Conservation (phyloP, 2,329 filamentous ascomycete species). For the Sclerotinia nivalis region DNA sequence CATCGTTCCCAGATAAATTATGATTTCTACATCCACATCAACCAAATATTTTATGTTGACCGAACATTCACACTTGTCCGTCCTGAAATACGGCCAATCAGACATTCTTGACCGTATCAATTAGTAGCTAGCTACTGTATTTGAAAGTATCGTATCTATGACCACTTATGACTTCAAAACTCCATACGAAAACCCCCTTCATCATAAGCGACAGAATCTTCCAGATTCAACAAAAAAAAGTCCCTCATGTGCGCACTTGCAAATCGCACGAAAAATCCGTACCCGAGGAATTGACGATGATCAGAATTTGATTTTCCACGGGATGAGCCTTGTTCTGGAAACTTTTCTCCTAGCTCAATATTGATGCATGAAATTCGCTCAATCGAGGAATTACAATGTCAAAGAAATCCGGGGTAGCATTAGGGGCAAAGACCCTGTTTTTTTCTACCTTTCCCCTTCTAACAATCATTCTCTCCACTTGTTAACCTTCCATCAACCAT, state of each 20-base stretch:
- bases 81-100: background rate
- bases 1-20: slow-evolving; percentile 2
- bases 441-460: background rate
- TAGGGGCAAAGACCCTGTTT: slow-evolving; percentile 8
- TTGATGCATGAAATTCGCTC: slow-evolving; percentile 19
- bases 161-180: background rate
- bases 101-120: background rate
- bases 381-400: slow-evolving; percentile 34
- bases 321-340: slow-evolving; percentile 17
- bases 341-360: slow-evolving; percentile 16
- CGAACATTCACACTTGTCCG: background rate
- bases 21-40: slow-evolving; percentile 1
- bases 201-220: slow-evolving; percentile 16
- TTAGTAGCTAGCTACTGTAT: background rate
- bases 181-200: slow-evolving; percentile 13
- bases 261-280: background rate
- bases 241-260: background rate
- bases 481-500: background rate
- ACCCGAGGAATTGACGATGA: slow-evolving; percentile 8
- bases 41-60: background rate
- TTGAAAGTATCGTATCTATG: background rate
- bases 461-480: slow-evolving; percentile 1
- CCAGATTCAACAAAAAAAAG: slow-evolving; percentile 11
- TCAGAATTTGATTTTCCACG: slow-evolving; percentile 1
- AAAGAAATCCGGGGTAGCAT: slow-evolving; percentile 37